Conservation (phyloP, 257 asterid species). For the Gentiana straminea region DNA sequence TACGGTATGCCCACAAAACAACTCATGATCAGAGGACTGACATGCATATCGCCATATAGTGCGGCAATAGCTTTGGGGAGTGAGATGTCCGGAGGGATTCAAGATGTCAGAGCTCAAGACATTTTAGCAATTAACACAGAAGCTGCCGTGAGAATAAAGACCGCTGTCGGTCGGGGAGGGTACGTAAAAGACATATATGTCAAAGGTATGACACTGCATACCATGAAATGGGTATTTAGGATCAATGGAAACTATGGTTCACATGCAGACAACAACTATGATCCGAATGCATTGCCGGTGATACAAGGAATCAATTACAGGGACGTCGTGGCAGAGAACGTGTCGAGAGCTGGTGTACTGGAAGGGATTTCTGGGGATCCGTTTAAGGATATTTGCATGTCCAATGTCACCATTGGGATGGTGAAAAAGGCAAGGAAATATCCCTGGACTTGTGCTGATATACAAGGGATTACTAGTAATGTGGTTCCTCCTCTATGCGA, state of each 20-base stretch:
- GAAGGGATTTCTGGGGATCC: slow-evolving; percentile 83
- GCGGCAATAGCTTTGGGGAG: slow-evolving; percentile 89
- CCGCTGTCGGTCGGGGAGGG: slow-evolving; percentile 70
- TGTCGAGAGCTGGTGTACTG: slow-evolving; percentile 56
- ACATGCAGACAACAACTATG: slow-evolving; percentile 59
- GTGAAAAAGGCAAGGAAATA: slow-evolving; percentile 47
- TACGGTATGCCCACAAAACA: slow-evolving; percentile 79
- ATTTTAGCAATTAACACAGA: slow-evolving; percentile 68
- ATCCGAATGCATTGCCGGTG: slow-evolving; percentile 61
- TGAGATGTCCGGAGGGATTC: slow-evolving; percentile 90
- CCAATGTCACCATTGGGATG: slow-evolving; percentile 66
- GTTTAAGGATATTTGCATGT: slow-evolving; percentile 65
- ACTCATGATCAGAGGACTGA: slow-evolving; percentile 49
- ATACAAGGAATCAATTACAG: slow-evolving; percentile 63
- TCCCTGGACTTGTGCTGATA: slow-evolving; percentile 62
- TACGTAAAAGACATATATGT: slow-evolving; percentile 56
- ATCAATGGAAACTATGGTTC: slow-evolving; percentile 91
- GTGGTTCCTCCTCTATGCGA: slow-evolving; percentile 60
- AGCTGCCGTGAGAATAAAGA: slow-evolving; percentile 69
- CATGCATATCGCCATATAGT: slow-evolving; percentile 84
- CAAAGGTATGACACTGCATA: slow-evolving; percentile 16
- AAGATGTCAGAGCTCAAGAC: slow-evolving; percentile 66
- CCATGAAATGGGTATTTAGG: slow-evolving; percentile 23
- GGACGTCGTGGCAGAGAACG: slow-evolving; percentile 73
- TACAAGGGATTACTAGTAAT: slow-evolving; percentile 45